Conservation (phyloP, 73 alveolate genomes). For the Paraurostyla sp. region DNA sequence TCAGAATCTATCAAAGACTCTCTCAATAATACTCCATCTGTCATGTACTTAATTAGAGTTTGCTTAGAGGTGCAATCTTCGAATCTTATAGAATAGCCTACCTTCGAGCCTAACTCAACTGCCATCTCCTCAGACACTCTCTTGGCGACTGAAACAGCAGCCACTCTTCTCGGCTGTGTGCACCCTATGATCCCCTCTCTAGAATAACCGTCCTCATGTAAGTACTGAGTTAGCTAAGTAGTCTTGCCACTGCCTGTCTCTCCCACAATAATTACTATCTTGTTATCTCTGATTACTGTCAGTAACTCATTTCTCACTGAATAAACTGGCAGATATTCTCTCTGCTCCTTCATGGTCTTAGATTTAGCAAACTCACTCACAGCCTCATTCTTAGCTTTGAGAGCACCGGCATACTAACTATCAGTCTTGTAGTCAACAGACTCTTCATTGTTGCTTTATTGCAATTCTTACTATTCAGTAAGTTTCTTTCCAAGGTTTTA, state of each 20-base stretch:
- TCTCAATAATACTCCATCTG: conserved; percentile 99
- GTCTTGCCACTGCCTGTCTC: conserved; percentile 99
- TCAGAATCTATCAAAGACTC: conserved; percentile 99
- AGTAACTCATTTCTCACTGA: conserved; percentile 95
- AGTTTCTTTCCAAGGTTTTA: conserved; percentile 57
- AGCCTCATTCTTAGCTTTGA: conserved; percentile 87
- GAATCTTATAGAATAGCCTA: conserved; percentile 99
- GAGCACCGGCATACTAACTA: conserved; percentile 91
- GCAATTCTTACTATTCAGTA: conserved; percentile 79
- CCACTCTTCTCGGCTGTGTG: conserved; percentile 99
- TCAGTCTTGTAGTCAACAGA: conserved; percentile 90
- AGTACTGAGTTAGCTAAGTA: conserved; percentile 98
- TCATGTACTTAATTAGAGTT: conserved; percentile 99
- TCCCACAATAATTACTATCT: conserved; percentile 98
- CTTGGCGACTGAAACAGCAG: conserved; percentile 99
- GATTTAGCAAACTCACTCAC: conserved; percentile 95
- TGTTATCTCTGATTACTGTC: conserved; percentile 94
- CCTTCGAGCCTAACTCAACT: conserved; percentile 89
- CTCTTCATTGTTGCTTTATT: conserved; percentile 83
- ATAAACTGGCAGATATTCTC: conserved; percentile 98
- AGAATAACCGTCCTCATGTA: conserved; percentile 97
- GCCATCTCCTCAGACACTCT: conserved; percentile 99
- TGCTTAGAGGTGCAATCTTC: conserved; percentile 97
- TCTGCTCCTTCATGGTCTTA: conserved; percentile 92
- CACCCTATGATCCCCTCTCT: conserved; percentile 97